Evolutionary conservation across 345 rosid species (phyloP).

Genomic region (Murraya koenigii): DNA sequence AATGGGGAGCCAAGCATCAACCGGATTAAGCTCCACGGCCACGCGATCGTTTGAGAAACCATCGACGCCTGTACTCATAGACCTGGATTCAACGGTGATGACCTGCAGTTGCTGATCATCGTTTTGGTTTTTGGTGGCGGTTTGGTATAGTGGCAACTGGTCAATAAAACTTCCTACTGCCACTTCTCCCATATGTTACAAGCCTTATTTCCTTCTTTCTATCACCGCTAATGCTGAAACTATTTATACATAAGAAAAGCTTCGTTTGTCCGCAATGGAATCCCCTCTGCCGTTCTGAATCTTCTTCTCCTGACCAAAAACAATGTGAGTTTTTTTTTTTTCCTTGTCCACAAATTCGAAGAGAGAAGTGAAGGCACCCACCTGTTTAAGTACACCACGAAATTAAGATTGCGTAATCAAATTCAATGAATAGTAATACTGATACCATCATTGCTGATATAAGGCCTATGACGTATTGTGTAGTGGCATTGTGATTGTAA

Average conservation of each 20-base stretch:
- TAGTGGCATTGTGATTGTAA: neutral
- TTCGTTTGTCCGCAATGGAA: neutral
- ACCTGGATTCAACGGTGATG: constrained; percentile 1
- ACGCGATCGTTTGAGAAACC: neutral
- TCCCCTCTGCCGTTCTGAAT: neutral
- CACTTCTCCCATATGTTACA: constrained; percentile 1
- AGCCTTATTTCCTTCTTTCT: neutral
- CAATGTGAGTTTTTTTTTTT: too few relatives aligned
- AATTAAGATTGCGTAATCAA: too few relatives aligned
- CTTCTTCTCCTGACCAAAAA: neutral
- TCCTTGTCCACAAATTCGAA: neutral
- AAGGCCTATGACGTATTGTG: neutral
- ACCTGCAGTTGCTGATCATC: constrained; percentile 6
- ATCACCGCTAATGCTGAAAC: neutral
- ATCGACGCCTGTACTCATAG: too few relatives aligned
- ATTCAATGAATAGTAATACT: neutral
- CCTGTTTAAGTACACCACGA: too few relatives aligned
- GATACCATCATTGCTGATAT: neutral
- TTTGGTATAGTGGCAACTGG: neutral
- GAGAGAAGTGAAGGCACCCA: neutral
- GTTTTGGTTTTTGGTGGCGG: neutral
- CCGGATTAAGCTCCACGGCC: neutral
- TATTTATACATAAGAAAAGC: too few relatives aligned
- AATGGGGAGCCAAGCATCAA: constrained; percentile 46
- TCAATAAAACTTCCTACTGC: neutral